Evolutionary conservation across 179 eudicot genomes (phyloP).

Genomic region (Beta corolliflora): DNA sequence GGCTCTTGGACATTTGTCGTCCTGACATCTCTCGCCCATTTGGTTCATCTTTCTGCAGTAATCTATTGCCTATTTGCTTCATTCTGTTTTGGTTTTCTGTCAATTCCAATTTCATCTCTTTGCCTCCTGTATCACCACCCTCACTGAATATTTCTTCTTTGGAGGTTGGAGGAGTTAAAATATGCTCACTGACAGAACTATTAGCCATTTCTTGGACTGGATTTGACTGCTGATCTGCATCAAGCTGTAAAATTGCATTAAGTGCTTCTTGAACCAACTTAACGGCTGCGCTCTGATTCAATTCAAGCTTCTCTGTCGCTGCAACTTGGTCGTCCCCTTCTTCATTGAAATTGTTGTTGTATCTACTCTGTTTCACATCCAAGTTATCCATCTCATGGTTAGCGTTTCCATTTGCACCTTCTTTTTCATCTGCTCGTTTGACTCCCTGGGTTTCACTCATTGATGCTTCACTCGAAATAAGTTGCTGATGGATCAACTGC

Average conservation of each 20-base stretch:
- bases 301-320: slow-evolving; percentile 25
- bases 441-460: slow-evolving; percentile 13
- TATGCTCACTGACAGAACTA: slow-evolving; percentile 13
- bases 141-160: slow-evolving; percentile 18
- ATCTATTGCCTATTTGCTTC: slow-evolving; percentile 6
- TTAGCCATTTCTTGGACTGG: slow-evolving; percentile 13
- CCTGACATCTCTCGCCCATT: slow-evolving; percentile 24
- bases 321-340: slow-evolving; percentile 20
- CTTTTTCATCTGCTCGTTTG: slow-evolving; percentile 20
- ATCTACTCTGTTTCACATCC: slow-evolving; percentile 5
- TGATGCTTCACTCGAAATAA: slow-evolving; percentile 40
- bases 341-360: slow-evolving; percentile 6
- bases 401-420: slow-evolving; percentile 20
- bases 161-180: slow-evolving; percentile 19
- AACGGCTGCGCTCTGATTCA: slow-evolving; percentile 43
- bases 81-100: slow-evolving; percentile 16
- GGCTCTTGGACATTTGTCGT: slow-evolving; percentile 44
- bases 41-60: slow-evolving; percentile 25
- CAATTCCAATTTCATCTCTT: background rate
- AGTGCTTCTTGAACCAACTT: slow-evolving; percentile 76
- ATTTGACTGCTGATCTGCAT: slow-evolving; percentile 51
- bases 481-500: slow-evolving; percentile 69
- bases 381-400: slow-evolving; percentile 11
- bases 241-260: slow-evolving; percentile 58
- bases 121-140: background rate